phyloP scores from a whole-genome alignment of 1,284 basidiomycete genomes.

The Trametes hirsuta region DNA sequence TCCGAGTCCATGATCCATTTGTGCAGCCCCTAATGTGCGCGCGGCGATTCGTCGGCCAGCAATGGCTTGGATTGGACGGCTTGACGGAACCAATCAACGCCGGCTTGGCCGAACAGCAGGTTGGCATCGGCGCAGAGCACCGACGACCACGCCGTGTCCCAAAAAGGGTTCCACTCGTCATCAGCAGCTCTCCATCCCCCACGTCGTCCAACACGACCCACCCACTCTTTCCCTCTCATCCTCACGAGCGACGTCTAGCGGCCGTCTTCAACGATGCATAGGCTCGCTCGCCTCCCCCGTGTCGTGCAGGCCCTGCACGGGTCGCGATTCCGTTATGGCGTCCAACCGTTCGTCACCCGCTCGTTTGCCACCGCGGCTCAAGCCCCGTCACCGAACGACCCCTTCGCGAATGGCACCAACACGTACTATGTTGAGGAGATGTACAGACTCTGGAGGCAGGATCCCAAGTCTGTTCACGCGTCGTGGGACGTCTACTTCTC shows the following conservation, averaged over 20 bases:
- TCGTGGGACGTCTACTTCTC: conserved; percentile 97
- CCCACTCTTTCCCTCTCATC: conserved; percentile 12
- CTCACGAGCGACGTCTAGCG: conserved; percentile 21
- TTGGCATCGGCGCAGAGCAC: conserved; percentile 18
- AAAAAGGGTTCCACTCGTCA: conserved; percentile 23
- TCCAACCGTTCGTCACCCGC: conserved; percentile 28
- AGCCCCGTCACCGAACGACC: conserved; percentile 71
- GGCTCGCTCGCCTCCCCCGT: conserved; percentile 26
- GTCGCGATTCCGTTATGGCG: conserved; percentile 23
- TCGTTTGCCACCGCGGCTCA: conserved; percentile 53
- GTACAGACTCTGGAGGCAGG: conserved; percentile 90
- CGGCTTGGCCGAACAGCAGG: conserved; percentile 10
- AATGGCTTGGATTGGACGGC: background rate
- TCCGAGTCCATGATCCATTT: background rate
- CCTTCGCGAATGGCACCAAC: conserved; percentile 91
- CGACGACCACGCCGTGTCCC: conserved; percentile 12
- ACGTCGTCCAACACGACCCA: conserved; percentile 18
- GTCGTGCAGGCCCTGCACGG: conserved; percentile 26
- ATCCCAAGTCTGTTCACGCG: conserved; percentile 90
- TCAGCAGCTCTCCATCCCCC: conserved; percentile 19
- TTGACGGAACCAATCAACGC: conserved; percentile 11
- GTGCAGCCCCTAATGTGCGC: background rate
- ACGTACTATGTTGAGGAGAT: conserved; percentile 97
- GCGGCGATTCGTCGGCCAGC: background rate
- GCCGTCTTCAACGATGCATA: conserved; percentile 22